phyloP scores from a whole-genome alignment of 1,139 yeast species.

The Pichia sp. region DNA sequence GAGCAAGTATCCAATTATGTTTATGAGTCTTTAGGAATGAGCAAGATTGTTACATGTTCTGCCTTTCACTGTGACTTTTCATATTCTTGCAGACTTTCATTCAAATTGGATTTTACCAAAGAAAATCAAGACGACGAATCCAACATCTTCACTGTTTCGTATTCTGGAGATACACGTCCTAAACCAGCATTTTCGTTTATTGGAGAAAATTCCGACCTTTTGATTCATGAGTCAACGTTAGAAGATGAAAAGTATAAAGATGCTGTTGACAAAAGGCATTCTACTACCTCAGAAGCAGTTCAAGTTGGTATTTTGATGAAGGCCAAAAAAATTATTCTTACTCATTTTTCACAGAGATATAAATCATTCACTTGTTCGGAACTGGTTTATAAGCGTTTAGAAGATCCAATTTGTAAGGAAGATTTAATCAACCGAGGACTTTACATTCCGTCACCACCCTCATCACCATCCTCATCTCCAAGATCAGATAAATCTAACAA shows the following conservation, averaged over 20 bases:
- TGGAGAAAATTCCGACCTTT: conserved; percentile 63
- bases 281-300: conserved; percentile 88
- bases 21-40: conserved; percentile 13
- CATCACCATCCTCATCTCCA: conserved; percentile 2
- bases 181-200: conserved; percentile 46
- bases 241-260: conserved; percentile 76
- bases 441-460: not conserved
- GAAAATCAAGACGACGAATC: conserved; percentile 9
- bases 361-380: conserved; percentile 52
- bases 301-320: conserved; percentile 62
- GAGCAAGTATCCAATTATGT: conserved; percentile 27
- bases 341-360: conserved; percentile 91
- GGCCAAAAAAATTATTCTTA: conserved; percentile 62
- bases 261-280: conserved; percentile 75
- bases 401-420: conserved; percentile 9
- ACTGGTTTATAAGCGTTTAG: conserved; percentile 20
- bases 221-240: conserved; percentile 89
- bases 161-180: conserved; percentile 95
- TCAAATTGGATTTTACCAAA: conserved; percentile 22
- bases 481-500: not conserved
- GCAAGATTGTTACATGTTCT: conserved; percentile 47
- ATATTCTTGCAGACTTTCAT: conserved; percentile 59
- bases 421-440: conserved; percentile 5
- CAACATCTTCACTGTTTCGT: conserved; percentile 59
- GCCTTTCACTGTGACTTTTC: conserved; percentile 86